Conservation (phyloP, 208 protist genomes). For the Trichomonas gallinae region DNA sequence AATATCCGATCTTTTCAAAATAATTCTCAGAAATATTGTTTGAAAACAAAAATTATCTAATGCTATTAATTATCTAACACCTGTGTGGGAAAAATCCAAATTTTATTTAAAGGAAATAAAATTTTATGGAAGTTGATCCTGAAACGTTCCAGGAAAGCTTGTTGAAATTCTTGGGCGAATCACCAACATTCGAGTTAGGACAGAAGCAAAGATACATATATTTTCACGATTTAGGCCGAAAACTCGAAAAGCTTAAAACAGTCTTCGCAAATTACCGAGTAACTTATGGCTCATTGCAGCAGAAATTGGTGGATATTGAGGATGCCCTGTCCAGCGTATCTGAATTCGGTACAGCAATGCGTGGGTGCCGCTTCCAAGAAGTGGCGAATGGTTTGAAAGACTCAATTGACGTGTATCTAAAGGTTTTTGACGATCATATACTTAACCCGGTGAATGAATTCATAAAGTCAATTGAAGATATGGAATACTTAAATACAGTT, state of each 20-base stretch:
- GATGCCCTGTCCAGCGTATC: neutral
- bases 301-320: neutral
- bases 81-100: neutral
- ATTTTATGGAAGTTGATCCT: neutral
- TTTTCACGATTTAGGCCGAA: neutral
- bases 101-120: neutral
- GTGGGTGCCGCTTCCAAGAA: neutral
- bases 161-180: neutral
- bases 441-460: neutral
- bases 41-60: too few species aligned
- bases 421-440: neutral
- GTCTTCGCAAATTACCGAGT: neutral
- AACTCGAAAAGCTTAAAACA: neutral
- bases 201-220: neutral
- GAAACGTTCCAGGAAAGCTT: neutral
- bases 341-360: neutral
- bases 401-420: neutral
- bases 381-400: neutral
- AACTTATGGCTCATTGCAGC: neutral
- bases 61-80: too few species aligned
- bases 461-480: neutral
- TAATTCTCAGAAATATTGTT: too few species aligned
- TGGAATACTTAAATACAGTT: neutral
- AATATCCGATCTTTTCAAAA: too few species aligned
- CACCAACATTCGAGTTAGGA: neutral